Base-by-base conservation (phyloP, 768 basidiomycete species). In the Leccinum fibrillosum region DNA sequence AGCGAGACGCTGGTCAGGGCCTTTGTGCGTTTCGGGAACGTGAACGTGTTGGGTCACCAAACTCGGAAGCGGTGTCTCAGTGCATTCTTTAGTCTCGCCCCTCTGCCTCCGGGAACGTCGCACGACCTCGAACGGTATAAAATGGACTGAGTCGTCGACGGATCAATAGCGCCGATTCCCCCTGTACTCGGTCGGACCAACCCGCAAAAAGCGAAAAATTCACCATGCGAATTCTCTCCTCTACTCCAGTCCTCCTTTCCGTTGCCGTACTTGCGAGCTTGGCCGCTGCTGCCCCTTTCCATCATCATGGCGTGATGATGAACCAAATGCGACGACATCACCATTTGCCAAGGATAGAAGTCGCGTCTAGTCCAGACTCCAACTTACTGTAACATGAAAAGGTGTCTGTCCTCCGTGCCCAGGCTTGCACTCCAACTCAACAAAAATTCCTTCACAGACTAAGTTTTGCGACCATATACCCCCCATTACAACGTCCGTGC, bases 211-310 rank as follows among this genome's bases (percentile, higher is more conserved):
- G 26, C 17, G 34, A 17, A 44, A 44, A 13, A 5, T 0, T 39
- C 34, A 7, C 6, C 55, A 63, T 65, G 57, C n/a, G 50, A 19
- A 28, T 63, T 15, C n/a, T 55, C 10, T 55, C 53, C 13, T 34
- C 15, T 10, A 53, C 47, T 2, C 32, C 15, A 30, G 28, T 60
- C 30, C 48, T 60, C 19, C 17, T 64, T 44, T 54, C 47, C 42
- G 25, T 60, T 4, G 23, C 32, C n/a, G 26, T 30, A 5, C 45
- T 66, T 21, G 49, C 39, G 35, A 35, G 25, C 10, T 3, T 42
- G 11, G 45, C 45, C 2, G 34, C 25, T 7, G 55, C 61, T 0
- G 60, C 64, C 34, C 56, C 64, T 2, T 17, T 39, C 5, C 25
- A 39, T 56, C 45, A 49, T 15, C 55, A 34, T 25, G 39, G 28